phyloP scores from a whole-genome alignment of 306 rosid genomes.

The Dalbergia cochinchinensis region DNA sequence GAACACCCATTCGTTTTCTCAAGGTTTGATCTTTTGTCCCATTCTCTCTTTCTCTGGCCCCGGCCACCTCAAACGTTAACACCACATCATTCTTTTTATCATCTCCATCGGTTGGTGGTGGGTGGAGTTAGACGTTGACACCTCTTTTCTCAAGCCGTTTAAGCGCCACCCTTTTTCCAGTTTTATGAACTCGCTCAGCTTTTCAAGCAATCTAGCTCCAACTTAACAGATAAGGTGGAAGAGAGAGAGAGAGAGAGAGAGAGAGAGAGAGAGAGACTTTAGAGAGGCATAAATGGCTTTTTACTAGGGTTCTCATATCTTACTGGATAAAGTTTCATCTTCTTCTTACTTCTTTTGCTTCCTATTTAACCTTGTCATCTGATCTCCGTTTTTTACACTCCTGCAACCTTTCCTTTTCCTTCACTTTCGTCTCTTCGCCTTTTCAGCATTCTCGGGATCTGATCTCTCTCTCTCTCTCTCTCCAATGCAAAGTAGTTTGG shows the following conservation, averaged over 20 bases:
- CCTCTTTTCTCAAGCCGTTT: conserved; percentile 54
- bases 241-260: too few species aligned
- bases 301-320: conserved; percentile 58
- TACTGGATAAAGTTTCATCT: conserved; percentile 22
- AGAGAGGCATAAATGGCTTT: conserved; percentile 44
- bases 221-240: conserved; percentile 53
- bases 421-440: background rate
- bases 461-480: conserved; percentile 17
- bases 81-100: conserved; percentile 45
- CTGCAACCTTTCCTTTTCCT: conserved; percentile 29
- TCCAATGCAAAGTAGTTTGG: background rate
- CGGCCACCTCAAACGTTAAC: conserved; percentile 41
- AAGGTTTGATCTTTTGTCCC: conserved; percentile 31
- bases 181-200: conserved; percentile 63
- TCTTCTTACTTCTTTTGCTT: conserved; percentile 47
- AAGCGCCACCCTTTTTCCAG: conserved; percentile 61
- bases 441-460: conserved; percentile 68
- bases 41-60: conserved; percentile 37
- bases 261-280: conserved; percentile 54
- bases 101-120: conserved; percentile 85
- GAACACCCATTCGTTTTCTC: conserved; percentile 52
- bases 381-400: conserved; percentile 62
- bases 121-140: conserved; percentile 53
- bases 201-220: conserved; percentile 88
- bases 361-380: conserved; percentile 61